Evolutionary conservation across 2,329 filamentous ascomycete species (phyloP), one percentile per base, ranked within the genome.

Genomic region (Aspergillus spinulosporus): DNA sequence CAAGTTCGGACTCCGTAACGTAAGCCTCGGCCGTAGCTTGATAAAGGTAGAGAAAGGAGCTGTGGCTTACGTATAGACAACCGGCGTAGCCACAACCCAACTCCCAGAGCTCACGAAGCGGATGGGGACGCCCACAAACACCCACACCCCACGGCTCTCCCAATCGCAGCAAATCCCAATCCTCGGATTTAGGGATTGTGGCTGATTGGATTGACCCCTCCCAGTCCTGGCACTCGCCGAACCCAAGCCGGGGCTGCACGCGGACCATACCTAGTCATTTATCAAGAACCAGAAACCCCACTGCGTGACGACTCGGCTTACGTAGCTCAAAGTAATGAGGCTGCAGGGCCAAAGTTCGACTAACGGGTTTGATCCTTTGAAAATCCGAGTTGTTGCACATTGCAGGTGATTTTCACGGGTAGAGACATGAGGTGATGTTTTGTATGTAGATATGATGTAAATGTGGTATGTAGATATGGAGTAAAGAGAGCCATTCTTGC

Each of bases 261-360:
- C 34, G 34, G 34, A 37, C 34, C 34, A 12, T 12, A 37, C 11
- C 34, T 37, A 37, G 34, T 37, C 34, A 26, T 45, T 28, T 5
- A 28, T 29, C 42, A 49, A 21, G 11, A 28, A 28, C 11, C n/a
- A 8, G 14, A 37, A 52, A 57, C 60, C 62, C 62, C 60, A 62
- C 62, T 52, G 48, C 56, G 44, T 64, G 60, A 62, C 62, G 62
- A 62, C 54, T 64, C 55, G 52, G 62, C 60, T 64, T 58, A 64
- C 62, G 62, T 56, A 62, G 59, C 49, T 56, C 51, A 45, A 50
- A 31, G 34, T 53, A 46, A 53, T 39, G 46, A 53, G 54, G 54
- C 54, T 49, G 44, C 54, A 45, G 26, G 9, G 45, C 12, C 6
- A 32, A 21, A 31, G 32, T 8, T 11, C 6, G 44, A 11, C n/a